A percentile compares a stretch with the other conserved stretches of the same genome.
These are phyloP conservation scores for Annulohypoxylon maeteangense DNA, from an alignment of 495 filamentous ascomycete species.

Conservation along the genomic window DNA sequence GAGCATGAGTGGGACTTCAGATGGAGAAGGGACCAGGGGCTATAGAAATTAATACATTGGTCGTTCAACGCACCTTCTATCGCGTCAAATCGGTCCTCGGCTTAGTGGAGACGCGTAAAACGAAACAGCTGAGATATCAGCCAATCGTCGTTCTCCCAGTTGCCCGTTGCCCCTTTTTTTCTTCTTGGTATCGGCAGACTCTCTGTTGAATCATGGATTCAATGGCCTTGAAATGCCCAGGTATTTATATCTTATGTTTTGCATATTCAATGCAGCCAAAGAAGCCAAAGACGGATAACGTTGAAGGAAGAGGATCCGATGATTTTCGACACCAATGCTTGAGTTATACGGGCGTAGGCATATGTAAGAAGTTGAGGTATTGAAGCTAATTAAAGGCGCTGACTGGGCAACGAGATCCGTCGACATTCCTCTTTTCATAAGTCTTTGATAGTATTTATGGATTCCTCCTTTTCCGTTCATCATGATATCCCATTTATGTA, in stretches of 20 bases:
- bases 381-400: conserved; percentile 23
- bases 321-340: background rate
- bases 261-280: background rate
- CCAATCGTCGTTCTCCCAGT: conserved; percentile 1
- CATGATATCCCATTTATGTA: no score
- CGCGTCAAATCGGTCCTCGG: conserved; percentile 39
- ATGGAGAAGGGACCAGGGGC: conserved; percentile 31
- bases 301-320: background rate
- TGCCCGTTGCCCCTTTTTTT: conserved; percentile 22
- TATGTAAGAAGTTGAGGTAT: background rate
- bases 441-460: background rate
- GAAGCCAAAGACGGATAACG: background rate
- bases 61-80: conserved; percentile 14
- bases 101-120: conserved; percentile 39
- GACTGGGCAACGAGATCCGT: conserved; percentile 43
- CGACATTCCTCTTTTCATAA: conserved; percentile 23
- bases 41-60: conserved; percentile 21
- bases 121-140: background rate
- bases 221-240: background rate
- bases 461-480: conserved; percentile 7
- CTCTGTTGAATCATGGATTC: background rate
- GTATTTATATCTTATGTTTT: background rate
- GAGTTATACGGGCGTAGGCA: background rate
- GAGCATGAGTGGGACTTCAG: conserved; percentile 36
- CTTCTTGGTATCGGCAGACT: conserved; percentile 4